phyloP scores from a whole-genome alignment of 2,329 filamentous ascomycete genomes.

The Dactylellina drechsleri region DNA sequence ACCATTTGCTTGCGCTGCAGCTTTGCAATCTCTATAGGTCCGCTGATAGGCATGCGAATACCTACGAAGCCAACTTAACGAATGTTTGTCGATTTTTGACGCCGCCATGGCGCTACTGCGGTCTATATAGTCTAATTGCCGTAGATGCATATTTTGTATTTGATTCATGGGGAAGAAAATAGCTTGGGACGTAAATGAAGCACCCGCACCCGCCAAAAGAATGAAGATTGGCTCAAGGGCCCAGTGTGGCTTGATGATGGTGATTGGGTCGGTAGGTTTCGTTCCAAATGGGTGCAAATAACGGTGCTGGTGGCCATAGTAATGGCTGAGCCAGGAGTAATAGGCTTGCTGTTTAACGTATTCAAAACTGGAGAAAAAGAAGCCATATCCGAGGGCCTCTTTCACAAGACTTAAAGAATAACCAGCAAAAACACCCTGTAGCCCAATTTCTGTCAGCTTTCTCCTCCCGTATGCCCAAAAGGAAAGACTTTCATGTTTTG shows the following conservation, averaged over 20 bases:
- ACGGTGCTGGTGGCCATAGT: slow-evolving; percentile 71
- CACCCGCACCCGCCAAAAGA: slow-evolving; percentile 74
- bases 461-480: slow-evolving; percentile 78
- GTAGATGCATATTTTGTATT: slow-evolving; percentile 78
- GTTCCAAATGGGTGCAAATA: slow-evolving; percentile 48
- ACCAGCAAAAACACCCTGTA: slow-evolving; percentile 77
- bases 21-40: slow-evolving; percentile 71
- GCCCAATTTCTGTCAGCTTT: slow-evolving; percentile 76
- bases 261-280: slow-evolving; percentile 37
- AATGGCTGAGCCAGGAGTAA: slow-evolving; percentile 76
- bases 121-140: slow-evolving; percentile 77
- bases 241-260: slow-evolving; percentile 76
- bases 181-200: slow-evolving; percentile 74
- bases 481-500: slow-evolving; percentile 66
- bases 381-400: slow-evolving; percentile 57
- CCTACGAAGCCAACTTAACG: slow-evolving; percentile 63
- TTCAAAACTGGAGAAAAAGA: slow-evolving; percentile 74
- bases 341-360: slow-evolving; percentile 79
- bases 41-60: slow-evolving; percentile 78
- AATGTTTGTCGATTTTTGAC: slow-evolving; percentile 59
- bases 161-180: slow-evolving; percentile 77
- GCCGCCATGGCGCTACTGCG: slow-evolving; percentile 66
- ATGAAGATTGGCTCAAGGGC: slow-evolving; percentile 78
- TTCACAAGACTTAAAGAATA: slow-evolving; percentile 73
- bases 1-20: slow-evolving; percentile 70